phyloP scores from a whole-genome alignment of 78 protist species.

The slime mould (Dictyostelium discoideum) region dicty_2.7 NC_007091.3:3806001-3806500 shows the following conservation, averaged over 20 bases:
- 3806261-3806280: not conserved
- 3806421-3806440: not conserved
- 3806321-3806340: not conserved
- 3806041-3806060: too few relatives aligned
- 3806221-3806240: too few relatives aligned
- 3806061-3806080: too few relatives aligned
- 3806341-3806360: not conserved
- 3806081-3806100: too few relatives aligned
- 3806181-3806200: not conserved
- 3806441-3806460: not conserved
- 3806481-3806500: not conserved
- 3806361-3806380: not conserved
- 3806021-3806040: not conserved
- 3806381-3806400: not conserved
- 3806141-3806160: not conserved
- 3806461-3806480: not conserved
- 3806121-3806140: not conserved
- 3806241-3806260: not conserved
- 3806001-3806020: too few relatives aligned
- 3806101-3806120: not conserved
- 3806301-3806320: not conserved
- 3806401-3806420: not conserved
- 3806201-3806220: not conserved
- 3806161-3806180: not conserved
- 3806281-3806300: not conserved